Evolutionary conservation across 2,329 filamentous ascomycete genomes (phyloP), one percentile per base, ranked within the genome.

Genomic region (Fusarium chuoi): DNA sequence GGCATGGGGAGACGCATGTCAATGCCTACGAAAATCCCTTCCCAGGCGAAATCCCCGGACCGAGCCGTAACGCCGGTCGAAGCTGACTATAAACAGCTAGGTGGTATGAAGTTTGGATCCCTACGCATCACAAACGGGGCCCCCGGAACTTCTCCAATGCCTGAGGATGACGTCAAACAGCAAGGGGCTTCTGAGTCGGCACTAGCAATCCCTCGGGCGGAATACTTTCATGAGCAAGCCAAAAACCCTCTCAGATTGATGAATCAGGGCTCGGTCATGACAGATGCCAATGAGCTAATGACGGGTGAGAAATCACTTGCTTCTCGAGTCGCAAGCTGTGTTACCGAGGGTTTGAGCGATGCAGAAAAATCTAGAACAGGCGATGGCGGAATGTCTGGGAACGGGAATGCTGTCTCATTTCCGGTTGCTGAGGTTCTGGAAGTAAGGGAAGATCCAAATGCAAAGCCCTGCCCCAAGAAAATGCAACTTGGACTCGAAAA

Each of bases 51-150:
- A 22, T 61, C 66, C 33, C 57, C 66, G 38, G 78, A 79, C 28
- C 76, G 81, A 41, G 79, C 78, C 13, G 74, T 78, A 20, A 84
- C 83, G 14, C 82, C 90, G 0, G 86, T 82, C 45, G 89, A 91
- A 30, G 79, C 83, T 35, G 86, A 88, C n/a, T 91, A 91, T 75
- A 84, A 85, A 67, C 89, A 91, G 51, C 86, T 89, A 38, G 90
- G 90, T 7, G 88, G 85, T 17, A 91, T 90, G 77, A 90, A 90
- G 77, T 86, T 90, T 60, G 90, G 90, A 5, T 89, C 89, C 4
- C 77, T 92, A 56, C 87, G 89, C 41, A 91, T 92, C 63, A 90
- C 85, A 28, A 92, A 92, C 78, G 90, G 89, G 20, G 82, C 84
- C 7, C 90, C 90, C 6, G 79, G 80, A 20, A 80, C 82, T n/a